Conservation (phyloP, 1,139 yeast species). For the Candida sanyaensis region DNA sequence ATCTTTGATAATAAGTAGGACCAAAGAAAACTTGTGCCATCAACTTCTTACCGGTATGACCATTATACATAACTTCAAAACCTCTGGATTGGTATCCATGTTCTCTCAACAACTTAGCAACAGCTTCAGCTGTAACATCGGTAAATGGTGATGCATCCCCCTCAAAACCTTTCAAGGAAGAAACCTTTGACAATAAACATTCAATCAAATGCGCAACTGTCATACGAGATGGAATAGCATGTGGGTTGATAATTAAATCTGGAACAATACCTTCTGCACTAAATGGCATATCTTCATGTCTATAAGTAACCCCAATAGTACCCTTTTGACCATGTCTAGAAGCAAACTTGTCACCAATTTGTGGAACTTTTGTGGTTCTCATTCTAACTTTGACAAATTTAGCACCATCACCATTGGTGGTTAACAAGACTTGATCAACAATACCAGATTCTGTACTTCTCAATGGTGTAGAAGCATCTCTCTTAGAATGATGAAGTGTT, state of each 20-base stretch:
- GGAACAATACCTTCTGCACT: slow-evolving; percentile 97
- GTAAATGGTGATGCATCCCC: slow-evolving; percentile 99
- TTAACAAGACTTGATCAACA: slow-evolving; percentile 93
- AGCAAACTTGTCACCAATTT: slow-evolving; percentile 98
- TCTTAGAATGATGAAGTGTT: slow-evolving; percentile 95
- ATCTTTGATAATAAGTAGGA: slow-evolving; percentile 96
- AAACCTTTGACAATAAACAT: slow-evolving; percentile 93
- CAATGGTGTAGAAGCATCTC: slow-evolving; percentile 97
- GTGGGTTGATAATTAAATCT: slow-evolving; percentile 95
- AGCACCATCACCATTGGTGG: slow-evolving; percentile 97
- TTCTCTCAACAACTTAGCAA: slow-evolving; percentile 85
- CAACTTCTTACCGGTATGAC: slow-evolving; percentile 96
- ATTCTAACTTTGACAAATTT: slow-evolving; percentile 97
- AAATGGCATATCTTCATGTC: slow-evolving; percentile 99
- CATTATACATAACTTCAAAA: slow-evolving; percentile 96
- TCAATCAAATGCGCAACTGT: slow-evolving; percentile 99
- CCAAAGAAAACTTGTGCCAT: slow-evolving; percentile 99
- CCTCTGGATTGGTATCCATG: slow-evolving; percentile 99
- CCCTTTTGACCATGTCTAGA: slow-evolving; percentile 99
- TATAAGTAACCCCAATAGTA: slow-evolving; percentile 98
- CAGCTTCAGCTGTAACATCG: slow-evolving; percentile 96
- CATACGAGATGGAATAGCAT: slow-evolving; percentile 99
- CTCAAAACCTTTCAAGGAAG: slow-evolving; percentile 91
- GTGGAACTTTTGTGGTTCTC: slow-evolving; percentile 98
- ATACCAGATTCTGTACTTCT: slow-evolving; percentile 98